A percentile compares a stretch with the other conserved stretches of the same genome.
phyloP scores from a whole-genome alignment of 768 basidiomycete genomes.

The Xerocomus potaroensis region DNA sequence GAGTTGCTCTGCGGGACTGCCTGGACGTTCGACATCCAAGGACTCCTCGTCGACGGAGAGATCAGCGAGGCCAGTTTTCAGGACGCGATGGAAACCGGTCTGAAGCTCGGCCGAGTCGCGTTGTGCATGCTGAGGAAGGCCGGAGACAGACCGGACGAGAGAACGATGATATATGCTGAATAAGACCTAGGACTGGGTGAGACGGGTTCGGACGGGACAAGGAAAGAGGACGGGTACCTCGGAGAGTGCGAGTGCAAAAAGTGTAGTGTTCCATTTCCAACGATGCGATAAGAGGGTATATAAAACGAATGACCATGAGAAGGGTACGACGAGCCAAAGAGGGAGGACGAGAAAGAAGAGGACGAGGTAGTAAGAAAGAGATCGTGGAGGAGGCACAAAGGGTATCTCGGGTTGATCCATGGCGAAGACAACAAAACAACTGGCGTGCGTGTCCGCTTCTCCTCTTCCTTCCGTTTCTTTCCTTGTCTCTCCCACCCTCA shows the following conservation, averaged over 20 bases:
- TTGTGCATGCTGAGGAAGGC: slow-evolving; percentile 40
- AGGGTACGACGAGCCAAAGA: slow-evolving; percentile 57
- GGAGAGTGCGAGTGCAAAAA: slow-evolving; percentile 49
- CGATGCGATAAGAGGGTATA: slow-evolving; percentile 46
- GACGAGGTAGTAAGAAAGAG: slow-evolving; percentile 54
- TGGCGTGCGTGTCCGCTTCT: too few species aligned
- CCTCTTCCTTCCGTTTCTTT: slow-evolving; percentile 28
- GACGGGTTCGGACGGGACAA: not conserved
- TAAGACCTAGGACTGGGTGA: slow-evolving; percentile 43
- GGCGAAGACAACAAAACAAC: not conserved
- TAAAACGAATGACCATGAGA: slow-evolving; percentile 61
- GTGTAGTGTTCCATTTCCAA: slow-evolving; percentile 34
- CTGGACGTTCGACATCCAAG: slow-evolving; percentile 45
- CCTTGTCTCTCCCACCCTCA: slow-evolving; percentile 14
- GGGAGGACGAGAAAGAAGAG: slow-evolving; percentile 55
- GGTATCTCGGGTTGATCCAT: slow-evolving; percentile 34
- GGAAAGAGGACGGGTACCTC: slow-evolving; percentile 44
- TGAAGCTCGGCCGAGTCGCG: slow-evolving; percentile 55
- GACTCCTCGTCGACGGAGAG: slow-evolving; percentile 56
- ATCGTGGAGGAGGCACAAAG: slow-evolving; percentile 34
- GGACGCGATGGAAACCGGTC: slow-evolving; percentile 53
- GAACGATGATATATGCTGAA: slow-evolving; percentile 65
- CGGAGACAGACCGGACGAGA: slow-evolving; percentile 46
- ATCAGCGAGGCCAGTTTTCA: slow-evolving; percentile 60
- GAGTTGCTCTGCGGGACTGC: slow-evolving; percentile 58